These are phyloP conservation scores for Gardenia jasminoides DNA, from an alignment of 257 asterid genomes.

Conservation along the genomic window DNA sequence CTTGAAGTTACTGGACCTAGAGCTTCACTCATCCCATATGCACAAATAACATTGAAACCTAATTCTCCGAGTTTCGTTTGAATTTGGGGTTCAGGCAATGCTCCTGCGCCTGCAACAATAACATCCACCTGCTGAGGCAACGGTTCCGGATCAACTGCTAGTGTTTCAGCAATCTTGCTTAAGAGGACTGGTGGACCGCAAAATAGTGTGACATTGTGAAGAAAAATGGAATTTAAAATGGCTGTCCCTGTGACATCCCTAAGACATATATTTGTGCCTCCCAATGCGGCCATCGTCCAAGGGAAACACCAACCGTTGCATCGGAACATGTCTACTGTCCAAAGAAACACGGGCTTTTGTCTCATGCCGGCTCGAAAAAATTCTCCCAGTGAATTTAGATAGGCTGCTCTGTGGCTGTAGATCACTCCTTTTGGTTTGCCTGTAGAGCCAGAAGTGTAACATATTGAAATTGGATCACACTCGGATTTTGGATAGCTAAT, in stretches of 20 bases:
- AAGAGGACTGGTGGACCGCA: conserved; percentile 58
- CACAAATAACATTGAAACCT: conserved; percentile 44
- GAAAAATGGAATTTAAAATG: conserved; percentile 35
- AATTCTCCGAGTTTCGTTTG: conserved; percentile 34
- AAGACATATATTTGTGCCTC: conserved; percentile 62
- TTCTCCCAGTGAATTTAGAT: conserved; percentile 50
- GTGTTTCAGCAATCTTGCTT: conserved; percentile 29
- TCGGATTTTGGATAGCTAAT: conserved; percentile 55
- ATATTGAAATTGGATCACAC: conserved; percentile 60
- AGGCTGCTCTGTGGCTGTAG: conserved; percentile 71
- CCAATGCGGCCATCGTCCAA: conserved; percentile 77
- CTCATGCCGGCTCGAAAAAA: conserved; percentile 41
- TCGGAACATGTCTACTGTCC: conserved; percentile 80
- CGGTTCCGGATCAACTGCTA: conserved; percentile 5
- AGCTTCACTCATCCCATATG: conserved; percentile 72
- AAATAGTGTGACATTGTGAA: conserved; percentile 55
- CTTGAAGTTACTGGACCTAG: conserved; percentile 55
- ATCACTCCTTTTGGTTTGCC: conserved; percentile 76
- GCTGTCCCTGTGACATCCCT: conserved; percentile 38
- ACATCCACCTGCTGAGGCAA: conserved; percentile 41
- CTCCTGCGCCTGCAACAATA: conserved; percentile 53
- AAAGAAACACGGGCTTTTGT: conserved; percentile 46
- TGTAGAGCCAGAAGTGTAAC: conserved; percentile 80
- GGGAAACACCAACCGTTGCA: conserved; percentile 82
- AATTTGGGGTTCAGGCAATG: conserved; percentile 45